Conservation (phyloP, 257 asterid species). For the Perilla frutescens region DNA sequence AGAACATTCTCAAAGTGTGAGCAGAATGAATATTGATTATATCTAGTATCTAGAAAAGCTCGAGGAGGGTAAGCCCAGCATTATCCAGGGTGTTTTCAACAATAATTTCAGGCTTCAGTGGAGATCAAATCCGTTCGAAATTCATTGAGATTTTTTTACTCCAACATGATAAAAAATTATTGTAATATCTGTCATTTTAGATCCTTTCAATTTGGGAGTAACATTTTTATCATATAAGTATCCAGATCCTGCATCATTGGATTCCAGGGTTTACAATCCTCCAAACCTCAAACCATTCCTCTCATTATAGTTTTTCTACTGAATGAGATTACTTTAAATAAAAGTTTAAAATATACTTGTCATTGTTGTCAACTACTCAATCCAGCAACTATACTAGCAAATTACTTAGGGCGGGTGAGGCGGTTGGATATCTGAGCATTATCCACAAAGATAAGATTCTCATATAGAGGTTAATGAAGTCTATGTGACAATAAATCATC, state of each 20-base stretch:
- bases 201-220: background rate
- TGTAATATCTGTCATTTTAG: background rate
- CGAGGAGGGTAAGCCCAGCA: background rate
- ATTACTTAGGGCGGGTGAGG: background rate
- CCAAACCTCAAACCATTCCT: too few relatives aligned
- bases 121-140: background rate
- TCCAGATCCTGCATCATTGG: background rate
- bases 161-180: background rate
- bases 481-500: constrained; percentile 24
- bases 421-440: constrained; percentile 4
- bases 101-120: background rate
- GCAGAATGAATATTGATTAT: background rate
- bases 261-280: too few relatives aligned
- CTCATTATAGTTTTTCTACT: background rate
- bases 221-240: background rate
- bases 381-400: background rate
- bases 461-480: background rate
- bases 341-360: background rate
- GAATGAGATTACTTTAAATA: background rate
- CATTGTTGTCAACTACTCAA: constrained; percentile 8
- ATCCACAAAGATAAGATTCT: constrained; percentile 20
- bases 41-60: background rate
- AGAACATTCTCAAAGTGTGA: too few relatives aligned
- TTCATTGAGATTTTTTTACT: background rate
- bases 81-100: background rate